Evolutionary conservation across 306 rosid genomes (phyloP).

Genomic region (Rosa multiflora): DNA sequence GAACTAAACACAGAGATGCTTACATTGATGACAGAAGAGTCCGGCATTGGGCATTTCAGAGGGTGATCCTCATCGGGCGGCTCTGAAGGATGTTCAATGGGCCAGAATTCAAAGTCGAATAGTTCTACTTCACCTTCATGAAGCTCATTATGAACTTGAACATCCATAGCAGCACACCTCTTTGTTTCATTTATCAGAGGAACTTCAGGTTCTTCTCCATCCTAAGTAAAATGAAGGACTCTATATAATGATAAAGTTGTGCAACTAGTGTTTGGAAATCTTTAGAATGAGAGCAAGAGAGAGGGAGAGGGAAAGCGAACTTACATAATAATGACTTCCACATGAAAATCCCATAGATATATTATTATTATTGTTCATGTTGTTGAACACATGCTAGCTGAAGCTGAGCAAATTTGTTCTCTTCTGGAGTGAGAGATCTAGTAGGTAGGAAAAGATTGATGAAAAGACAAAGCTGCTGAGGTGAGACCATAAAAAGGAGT

Average conservation of each 20-base stretch:
- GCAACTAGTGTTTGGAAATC: neutral
- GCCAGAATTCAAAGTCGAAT: constrained; percentile 61
- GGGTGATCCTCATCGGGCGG: constrained; percentile 95
- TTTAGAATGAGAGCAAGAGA: neutral
- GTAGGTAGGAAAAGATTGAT: neutral
- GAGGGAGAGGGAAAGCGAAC: constrained; percentile 20
- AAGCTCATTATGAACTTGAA: constrained; percentile 8
- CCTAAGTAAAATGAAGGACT: constrained; percentile 19
- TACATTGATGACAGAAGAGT: constrained; percentile 73
- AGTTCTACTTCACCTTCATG: constrained; percentile 38
- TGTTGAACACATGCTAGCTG: constrained; percentile 26
- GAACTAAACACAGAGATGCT: constrained; percentile 18
- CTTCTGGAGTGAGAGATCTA: constrained; percentile 27
- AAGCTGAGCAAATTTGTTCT: constrained; percentile 45
- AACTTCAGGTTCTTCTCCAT: constrained; percentile 45
- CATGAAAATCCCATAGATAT: constrained; percentile 56
- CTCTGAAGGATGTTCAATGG: constrained; percentile 89
- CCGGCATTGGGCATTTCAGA: constrained; percentile 89
- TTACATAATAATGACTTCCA: constrained; percentile 49
- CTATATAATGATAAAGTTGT: neutral
- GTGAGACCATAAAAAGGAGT: neutral
- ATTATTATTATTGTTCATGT: constrained; percentile 25
- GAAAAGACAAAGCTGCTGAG: constrained; percentile 12
- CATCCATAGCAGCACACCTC: constrained; percentile 36
- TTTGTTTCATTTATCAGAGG: constrained; percentile 34